phyloP scores from a whole-genome alignment of 306 rosid species.

The Medicago lupulina region DNA sequence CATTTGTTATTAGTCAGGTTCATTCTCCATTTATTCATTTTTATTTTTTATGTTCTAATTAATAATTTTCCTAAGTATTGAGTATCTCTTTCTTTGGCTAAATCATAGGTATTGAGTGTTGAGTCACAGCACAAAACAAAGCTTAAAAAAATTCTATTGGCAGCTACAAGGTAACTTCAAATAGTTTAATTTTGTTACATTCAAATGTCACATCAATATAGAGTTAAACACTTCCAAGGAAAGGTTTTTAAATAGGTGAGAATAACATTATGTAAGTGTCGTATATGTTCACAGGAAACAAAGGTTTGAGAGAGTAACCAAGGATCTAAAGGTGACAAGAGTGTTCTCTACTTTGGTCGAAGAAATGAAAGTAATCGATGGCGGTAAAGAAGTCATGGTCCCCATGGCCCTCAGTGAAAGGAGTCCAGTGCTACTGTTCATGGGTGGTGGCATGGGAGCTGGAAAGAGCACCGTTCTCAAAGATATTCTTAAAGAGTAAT shows the following conservation, averaged over 20 bases:
- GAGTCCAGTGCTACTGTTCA: slow-evolving; percentile 82
- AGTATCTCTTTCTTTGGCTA: background rate
- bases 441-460: slow-evolving; percentile 99
- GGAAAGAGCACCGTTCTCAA: slow-evolving; percentile 97
- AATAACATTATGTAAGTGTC: background rate
- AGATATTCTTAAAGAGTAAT: slow-evolving; percentile 75
- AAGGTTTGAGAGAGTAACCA: slow-evolving; percentile 68
- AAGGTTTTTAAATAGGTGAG: background rate
- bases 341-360: slow-evolving; percentile 77
- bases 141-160: slow-evolving; percentile 59
- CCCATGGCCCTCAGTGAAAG: slow-evolving; percentile 62
- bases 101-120: slow-evolving; percentile 56
- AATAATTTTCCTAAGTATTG: background rate
- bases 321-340: slow-evolving; percentile 67
- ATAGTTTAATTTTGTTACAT: background rate
- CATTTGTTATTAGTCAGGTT: slow-evolving; percentile 68
- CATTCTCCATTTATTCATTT: background rate
- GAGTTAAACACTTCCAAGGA: background rate
- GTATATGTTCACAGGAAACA: slow-evolving; percentile 51
- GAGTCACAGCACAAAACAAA: slow-evolving; percentile 58
- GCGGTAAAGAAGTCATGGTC: slow-evolving; percentile 56
- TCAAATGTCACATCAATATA: background rate
- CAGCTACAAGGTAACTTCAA: slow-evolving; percentile 71
- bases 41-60: background rate
- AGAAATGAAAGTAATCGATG: slow-evolving; percentile 72